phyloP scores from a whole-genome alignment of 2,329 filamentous ascomycete species.

The Alternaria gaisen region DNA sequence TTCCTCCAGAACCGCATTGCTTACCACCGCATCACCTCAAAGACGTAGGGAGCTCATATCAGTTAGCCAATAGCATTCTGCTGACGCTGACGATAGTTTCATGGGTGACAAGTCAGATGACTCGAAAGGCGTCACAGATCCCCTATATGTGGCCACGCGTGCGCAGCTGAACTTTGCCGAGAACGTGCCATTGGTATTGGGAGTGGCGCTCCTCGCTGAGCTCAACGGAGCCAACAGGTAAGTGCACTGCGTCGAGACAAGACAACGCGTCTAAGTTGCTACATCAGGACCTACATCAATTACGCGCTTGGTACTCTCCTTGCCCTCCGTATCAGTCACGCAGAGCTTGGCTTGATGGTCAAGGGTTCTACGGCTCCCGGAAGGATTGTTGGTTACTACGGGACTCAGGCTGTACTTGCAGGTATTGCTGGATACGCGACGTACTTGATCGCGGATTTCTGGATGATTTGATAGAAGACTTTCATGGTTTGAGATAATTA shows the following conservation, averaged over 20 bases:
- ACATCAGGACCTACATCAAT: slow-evolving; percentile 44
- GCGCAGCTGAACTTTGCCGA: slow-evolving; percentile 56
- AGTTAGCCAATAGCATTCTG: background rate
- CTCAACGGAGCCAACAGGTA: slow-evolving; percentile 55
- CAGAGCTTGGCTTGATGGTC: slow-evolving; percentile 50
- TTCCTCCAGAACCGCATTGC: slow-evolving; percentile 54
- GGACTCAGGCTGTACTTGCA: slow-evolving; percentile 42
- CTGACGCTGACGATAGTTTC: slow-evolving; percentile 26
- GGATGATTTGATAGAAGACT: slow-evolving; percentile 25
- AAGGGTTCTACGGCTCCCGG: slow-evolving; percentile 35
- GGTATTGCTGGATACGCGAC: slow-evolving; percentile 42
- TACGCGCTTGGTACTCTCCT: slow-evolving; percentile 51
- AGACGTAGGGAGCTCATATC: slow-evolving; percentile 34
- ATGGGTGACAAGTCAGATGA: slow-evolving; percentile 38
- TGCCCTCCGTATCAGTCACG: slow-evolving; percentile 52
- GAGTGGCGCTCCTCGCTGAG: slow-evolving; percentile 53
- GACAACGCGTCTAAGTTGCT: slow-evolving; percentile 6
- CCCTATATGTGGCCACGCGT: slow-evolving; percentile 50
- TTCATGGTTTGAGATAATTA: background rate
- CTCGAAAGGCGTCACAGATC: slow-evolving; percentile 28
- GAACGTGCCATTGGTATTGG: slow-evolving; percentile 54
- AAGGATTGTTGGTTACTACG: slow-evolving; percentile 40
- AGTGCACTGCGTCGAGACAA: background rate
- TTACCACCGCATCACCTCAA: slow-evolving; percentile 42
- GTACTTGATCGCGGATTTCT: slow-evolving; percentile 45